Percentiles rank a stretch among this genome's conserved stretches.
phyloP scores from a whole-genome alignment of 2,329 filamentous ascomycete species.

The Aspergillus calidoustus region DNA sequence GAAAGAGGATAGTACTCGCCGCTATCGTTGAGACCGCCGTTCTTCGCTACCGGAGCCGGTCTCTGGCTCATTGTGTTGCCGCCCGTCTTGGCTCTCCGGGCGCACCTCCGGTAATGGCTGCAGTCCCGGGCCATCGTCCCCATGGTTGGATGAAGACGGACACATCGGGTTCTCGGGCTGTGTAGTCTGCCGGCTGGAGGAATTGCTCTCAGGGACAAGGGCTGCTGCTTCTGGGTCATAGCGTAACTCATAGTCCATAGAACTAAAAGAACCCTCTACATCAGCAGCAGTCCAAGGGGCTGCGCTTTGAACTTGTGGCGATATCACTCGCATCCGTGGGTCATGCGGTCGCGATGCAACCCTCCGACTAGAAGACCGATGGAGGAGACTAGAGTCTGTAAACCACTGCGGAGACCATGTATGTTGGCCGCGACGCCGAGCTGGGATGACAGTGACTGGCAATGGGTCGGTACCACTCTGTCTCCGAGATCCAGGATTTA shows the following conservation, averaged over 20 bases:
- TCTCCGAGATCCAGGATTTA: conserved; percentile 44
- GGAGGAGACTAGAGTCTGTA: conserved; percentile 30
- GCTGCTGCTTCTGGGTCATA: conserved; percentile 47
- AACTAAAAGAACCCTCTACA: conserved; percentile 27
- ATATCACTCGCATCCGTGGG: conserved; percentile 62
- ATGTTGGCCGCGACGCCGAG: conserved; percentile 57
- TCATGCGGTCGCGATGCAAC: conserved; percentile 22
- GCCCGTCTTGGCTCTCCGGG: neutral
- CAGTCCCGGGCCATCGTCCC: neutral
- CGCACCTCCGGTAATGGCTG: conserved; percentile 2
- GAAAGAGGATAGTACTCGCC: neutral
- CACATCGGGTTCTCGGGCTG: neutral
- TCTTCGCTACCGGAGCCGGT: neutral
- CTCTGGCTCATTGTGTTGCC: neutral
- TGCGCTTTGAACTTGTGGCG: conserved; percentile 59
- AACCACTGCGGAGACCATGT: conserved; percentile 57
- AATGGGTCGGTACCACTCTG: conserved; percentile 47
- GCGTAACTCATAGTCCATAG: conserved; percentile 37
- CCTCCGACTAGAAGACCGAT: conserved; percentile 22
- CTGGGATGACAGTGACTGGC: conserved; percentile 65
- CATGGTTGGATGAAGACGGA: neutral
- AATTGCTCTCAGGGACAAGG: conserved; percentile 34
- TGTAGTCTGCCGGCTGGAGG: conserved; percentile 4
- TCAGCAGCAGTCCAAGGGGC: conserved; percentile 59
- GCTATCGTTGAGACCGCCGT: conserved; percentile 3